Percentiles rank a stretch among this genome's conserved stretches.
phyloP scores from a whole-genome alignment of 768 basidiomycete genomes.

The Trichaptum fuscoviolaceum region DNA sequence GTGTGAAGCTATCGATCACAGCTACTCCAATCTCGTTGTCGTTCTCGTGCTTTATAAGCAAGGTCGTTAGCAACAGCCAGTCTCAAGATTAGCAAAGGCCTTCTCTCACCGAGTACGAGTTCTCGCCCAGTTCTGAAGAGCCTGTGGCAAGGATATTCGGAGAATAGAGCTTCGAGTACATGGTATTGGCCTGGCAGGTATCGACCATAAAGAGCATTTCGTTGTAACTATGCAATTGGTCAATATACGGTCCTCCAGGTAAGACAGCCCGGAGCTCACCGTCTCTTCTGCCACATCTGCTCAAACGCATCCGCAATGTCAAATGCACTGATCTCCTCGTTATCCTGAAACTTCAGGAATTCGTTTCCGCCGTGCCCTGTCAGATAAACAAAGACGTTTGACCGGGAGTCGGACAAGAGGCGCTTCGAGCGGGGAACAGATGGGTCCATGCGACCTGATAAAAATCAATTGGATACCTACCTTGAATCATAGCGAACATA shows the following conservation, averaged over 20 bases:
- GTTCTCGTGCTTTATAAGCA: conserved; percentile 71
- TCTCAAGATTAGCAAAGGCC: conserved; percentile 3
- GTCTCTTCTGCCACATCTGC: conserved; percentile 96
- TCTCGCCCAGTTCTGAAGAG: conserved; percentile 79
- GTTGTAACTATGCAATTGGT: conserved; percentile 63
- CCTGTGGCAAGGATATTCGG: conserved; percentile 92
- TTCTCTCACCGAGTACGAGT: conserved; percentile 80
- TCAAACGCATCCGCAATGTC: conserved; percentile 98
- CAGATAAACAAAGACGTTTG: conserved; percentile 97
- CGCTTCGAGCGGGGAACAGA: conserved; percentile 90
- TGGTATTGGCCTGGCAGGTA: conserved; percentile 94
- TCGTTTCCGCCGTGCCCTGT: conserved; percentile 98
- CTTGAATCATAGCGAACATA: conserved; percentile 28
- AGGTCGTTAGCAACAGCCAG: not conserved
- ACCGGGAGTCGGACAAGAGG: conserved; percentile 81
- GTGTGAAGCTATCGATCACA: conserved; percentile 93
- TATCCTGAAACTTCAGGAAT: conserved; percentile 98
- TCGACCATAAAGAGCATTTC: conserved; percentile 98
- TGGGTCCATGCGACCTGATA: conserved; percentile 71
- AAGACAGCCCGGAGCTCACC: conserved; percentile 42
- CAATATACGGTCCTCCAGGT: not conserved
- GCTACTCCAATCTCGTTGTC: conserved; percentile 94
- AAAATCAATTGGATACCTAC: not conserved
- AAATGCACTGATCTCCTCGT: conserved; percentile 94
- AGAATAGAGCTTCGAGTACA: conserved; percentile 91